Evolutionary conservation across 2,329 filamentous ascomycete genomes (phyloP).

Genomic region (Hymenoscyphus repandus): DNA sequence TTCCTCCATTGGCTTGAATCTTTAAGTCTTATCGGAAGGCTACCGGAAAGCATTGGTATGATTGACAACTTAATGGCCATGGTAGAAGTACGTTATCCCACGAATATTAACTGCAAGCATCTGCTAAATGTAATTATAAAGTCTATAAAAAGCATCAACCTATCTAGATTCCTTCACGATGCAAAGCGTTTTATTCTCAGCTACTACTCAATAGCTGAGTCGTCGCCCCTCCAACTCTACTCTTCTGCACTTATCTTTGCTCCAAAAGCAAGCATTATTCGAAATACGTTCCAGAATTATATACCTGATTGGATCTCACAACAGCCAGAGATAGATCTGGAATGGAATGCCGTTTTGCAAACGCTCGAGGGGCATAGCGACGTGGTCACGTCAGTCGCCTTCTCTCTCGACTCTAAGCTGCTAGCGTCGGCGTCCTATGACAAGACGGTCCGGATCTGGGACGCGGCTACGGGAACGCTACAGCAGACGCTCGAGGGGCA

Average conservation of each 20-base stretch:
- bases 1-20: constrained; percentile 2
- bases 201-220: constrained; percentile 23
- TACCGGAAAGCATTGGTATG: neutral
- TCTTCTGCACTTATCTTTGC: constrained; percentile 26
- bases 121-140: neutral
- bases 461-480: neutral
- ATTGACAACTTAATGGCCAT: neutral
- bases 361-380: constrained; percentile 8
- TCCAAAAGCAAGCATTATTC: constrained; percentile 24
- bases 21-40: neutral
- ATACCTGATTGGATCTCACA: constrained; percentile 15
- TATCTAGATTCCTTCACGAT: constrained; percentile 24
- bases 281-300: constrained; percentile 14
- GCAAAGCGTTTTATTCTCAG: constrained; percentile 18
- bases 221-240: constrained; percentile 27
- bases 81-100: neutral
- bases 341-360: constrained; percentile 1
- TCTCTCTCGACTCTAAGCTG: constrained; percentile 11
- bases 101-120: neutral
- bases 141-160: constrained; percentile 7
- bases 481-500: too few species aligned
- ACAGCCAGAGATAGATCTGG: constrained; percentile 10
- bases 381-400: constrained; percentile 9
- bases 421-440: neutral
- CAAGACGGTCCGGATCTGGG: constrained; percentile 1